A percentile compares a stretch with the other conserved stretches of the same genome.
Evolutionary conservation across 78 protist species (phyloP).

Genomic region (Dictyostelium brefeldianum): DNA sequence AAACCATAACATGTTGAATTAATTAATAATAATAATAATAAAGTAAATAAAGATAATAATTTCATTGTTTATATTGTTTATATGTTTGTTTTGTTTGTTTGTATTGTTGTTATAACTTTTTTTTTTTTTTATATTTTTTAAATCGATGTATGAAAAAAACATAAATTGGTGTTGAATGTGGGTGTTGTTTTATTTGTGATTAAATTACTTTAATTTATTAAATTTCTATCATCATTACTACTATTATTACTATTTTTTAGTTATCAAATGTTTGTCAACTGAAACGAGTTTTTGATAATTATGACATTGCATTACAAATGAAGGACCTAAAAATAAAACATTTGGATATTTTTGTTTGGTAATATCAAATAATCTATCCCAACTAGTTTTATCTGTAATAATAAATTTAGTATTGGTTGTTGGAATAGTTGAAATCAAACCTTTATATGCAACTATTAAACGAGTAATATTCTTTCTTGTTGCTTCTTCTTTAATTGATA

Average conservation of each 20-base stretch:
- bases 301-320: constrained; percentile 34
- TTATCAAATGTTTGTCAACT: constrained; percentile 20
- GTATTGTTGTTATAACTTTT: no score
- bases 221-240: no score
- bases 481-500: constrained; percentile 46
- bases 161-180: no score
- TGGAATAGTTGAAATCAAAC: not conserved
- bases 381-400: constrained; percentile 35
- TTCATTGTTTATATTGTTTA: no score
- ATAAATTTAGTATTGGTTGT: constrained; percentile 26
- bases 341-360: constrained; percentile 25
- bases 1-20: no score
- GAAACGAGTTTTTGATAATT: constrained; percentile 38
- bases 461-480: constrained; percentile 5
- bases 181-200: no score
- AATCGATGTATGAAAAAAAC: no score
- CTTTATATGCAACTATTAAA: constrained; percentile 53
- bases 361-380: constrained; percentile 66
- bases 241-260: not conserved
- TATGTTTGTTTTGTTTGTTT: no score
- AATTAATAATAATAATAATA: no score
- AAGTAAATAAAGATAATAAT: no score
- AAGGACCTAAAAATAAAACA: constrained; percentile 29
- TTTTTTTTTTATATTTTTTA: no score
- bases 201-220: no score